Conservation (phyloP, 768 basidiomycete species). For the Suillus ampliporus region DNA sequence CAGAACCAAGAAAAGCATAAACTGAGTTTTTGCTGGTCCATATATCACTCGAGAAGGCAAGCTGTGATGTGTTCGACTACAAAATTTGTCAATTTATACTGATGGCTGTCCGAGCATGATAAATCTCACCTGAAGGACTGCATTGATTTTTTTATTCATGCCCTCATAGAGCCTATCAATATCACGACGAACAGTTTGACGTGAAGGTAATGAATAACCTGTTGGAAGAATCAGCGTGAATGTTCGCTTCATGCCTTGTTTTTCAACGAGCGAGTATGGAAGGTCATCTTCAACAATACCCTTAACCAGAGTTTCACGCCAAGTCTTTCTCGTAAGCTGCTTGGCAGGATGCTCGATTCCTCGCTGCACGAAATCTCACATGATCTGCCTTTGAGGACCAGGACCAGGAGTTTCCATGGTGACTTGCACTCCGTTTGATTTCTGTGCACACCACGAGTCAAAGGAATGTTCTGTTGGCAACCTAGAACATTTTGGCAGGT, state of each 20-base stretch:
- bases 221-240: too few relatives aligned
- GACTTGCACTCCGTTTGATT: too few relatives aligned
- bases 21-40: conserved; percentile 41
- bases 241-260: not conserved
- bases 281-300: conserved; percentile 9
- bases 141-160: not conserved
- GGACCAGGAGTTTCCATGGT: too few relatives aligned
- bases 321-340: too few relatives aligned
- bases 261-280: not conserved
- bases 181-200: conserved; percentile 6
- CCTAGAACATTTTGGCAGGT: too few relatives aligned
- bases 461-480: too few relatives aligned
- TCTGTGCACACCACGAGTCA: too few relatives aligned
- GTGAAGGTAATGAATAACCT: conserved; percentile 10
- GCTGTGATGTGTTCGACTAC: conserved; percentile 25
- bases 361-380: too few relatives aligned
- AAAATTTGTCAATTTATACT: too few relatives aligned
- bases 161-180: conserved; percentile 4
- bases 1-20: conserved; percentile 38
- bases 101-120: too few relatives aligned
- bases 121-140: conserved; percentile 2
- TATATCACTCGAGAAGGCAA: conserved; percentile 34
- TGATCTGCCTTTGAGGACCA: too few relatives aligned
- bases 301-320: not conserved
- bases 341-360: too few relatives aligned